Evolutionary conservation across 495 filamentous ascomycete genomes (phyloP).

Genomic region (Acidiella bohemica): DNA sequence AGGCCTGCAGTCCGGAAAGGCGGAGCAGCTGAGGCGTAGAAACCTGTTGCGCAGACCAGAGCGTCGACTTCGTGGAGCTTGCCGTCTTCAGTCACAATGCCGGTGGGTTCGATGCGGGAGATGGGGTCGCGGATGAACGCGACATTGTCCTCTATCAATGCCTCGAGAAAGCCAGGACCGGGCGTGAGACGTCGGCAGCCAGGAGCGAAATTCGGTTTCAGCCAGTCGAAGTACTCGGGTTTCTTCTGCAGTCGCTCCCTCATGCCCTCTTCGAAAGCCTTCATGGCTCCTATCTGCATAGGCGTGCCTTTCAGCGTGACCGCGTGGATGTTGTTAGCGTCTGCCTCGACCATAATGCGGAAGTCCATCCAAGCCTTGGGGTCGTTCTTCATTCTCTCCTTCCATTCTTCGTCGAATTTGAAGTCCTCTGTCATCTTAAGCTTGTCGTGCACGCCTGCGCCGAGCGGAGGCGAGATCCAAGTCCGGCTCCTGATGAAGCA

Average conservation of each 20-base stretch:
- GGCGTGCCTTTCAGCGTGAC: constrained; percentile 23
- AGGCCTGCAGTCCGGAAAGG: constrained; percentile 23
- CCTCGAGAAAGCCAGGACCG: constrained; percentile 28
- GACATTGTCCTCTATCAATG: constrained; percentile 26
- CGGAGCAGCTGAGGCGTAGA: constrained; percentile 25
- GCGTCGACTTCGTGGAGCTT: constrained; percentile 24
- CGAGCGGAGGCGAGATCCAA: constrained; percentile 27
- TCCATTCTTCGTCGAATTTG: constrained; percentile 13
- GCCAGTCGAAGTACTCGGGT: constrained; percentile 23
- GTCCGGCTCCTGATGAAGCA: constrained; percentile 26
- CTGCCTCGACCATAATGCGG: constrained; percentile 25
- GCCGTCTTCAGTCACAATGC: constrained; percentile 24
- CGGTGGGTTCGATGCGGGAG: constrained; percentile 15
- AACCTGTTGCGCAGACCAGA: constrained; percentile 28
- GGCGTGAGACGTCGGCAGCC: constrained; percentile 28
- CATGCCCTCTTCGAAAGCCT: constrained; percentile 25
- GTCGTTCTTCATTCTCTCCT: constrained; percentile 16
- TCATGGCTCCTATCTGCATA: constrained; percentile 21
- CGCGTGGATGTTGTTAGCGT: constrained; percentile 25
- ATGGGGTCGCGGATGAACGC: constrained; percentile 22
- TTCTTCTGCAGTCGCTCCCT: constrained; percentile 18
- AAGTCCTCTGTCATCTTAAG: constrained; percentile 18
- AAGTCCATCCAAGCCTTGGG: constrained; percentile 23
- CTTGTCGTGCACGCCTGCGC: constrained; percentile 18
- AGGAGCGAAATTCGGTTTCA: constrained; percentile 25